Conservation (phyloP, 306 rosid species). For the Prunus salicina region DNA sequence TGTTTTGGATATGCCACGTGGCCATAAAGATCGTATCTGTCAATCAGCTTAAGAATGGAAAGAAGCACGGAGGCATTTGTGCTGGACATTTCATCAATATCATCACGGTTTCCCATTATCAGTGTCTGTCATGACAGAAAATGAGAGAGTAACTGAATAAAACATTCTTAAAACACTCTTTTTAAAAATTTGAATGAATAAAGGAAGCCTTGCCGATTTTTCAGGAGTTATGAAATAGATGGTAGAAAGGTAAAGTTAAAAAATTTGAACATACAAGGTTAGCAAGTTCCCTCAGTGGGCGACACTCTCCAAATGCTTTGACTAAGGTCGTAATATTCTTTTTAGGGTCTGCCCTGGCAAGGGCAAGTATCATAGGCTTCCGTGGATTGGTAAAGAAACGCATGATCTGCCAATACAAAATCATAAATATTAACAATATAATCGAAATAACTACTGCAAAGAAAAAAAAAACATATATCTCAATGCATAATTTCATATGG, state of each 20-base stretch:
- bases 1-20: constrained; percentile 66
- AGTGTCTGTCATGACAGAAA: constrained; percentile 40
- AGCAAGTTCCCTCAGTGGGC: constrained; percentile 55
- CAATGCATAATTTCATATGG: neutral
- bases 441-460: neutral
- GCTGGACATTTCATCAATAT: constrained; percentile 53
- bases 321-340: constrained; percentile 57
- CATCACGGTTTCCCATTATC: constrained; percentile 64
- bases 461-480: neutral
- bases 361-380: constrained; percentile 73
- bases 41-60: constrained; percentile 54
- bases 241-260: constrained; percentile 8
- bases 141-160: neutral
- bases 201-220: neutral
- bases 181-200: neutral
- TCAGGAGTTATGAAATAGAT: neutral
- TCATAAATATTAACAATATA: constrained; percentile 10
- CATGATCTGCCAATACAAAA: constrained; percentile 41
- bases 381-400: constrained; percentile 67
- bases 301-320: constrained; percentile 74
- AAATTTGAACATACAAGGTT: constrained; percentile 43
- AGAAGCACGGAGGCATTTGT: constrained; percentile 59
- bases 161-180: neutral
- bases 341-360: constrained; percentile 70
- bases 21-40: constrained; percentile 57